Conservation (phyloP, 176 grass and related monocot genomes). For the Cenchrus fungigraminus region DNA sequence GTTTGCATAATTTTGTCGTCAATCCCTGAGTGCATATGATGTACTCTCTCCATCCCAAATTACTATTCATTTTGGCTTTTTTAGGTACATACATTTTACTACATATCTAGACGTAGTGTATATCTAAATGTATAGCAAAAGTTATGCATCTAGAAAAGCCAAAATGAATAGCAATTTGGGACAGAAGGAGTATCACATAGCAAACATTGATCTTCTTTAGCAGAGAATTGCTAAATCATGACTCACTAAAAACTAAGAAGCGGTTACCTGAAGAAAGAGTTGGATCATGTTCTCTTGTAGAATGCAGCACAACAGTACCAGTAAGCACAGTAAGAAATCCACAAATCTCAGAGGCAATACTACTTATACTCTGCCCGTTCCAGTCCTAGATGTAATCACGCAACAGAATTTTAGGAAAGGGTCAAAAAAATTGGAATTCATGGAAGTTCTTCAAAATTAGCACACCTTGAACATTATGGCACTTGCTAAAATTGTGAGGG, state of each 20-base stretch:
- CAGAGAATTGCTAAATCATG: neutral
- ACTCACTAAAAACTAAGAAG: constrained; percentile 11
- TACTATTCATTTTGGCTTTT: too few relatives aligned
- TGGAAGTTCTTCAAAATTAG: neutral
- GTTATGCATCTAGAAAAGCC: too few relatives aligned
- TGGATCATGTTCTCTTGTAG: constrained; percentile 88
- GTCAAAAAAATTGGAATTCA: neutral
- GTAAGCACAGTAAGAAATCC: constrained; percentile 91
- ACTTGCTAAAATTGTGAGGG: constrained; percentile 94
- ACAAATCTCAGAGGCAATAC: constrained; percentile 83
- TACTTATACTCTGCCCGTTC: constrained; percentile 91
- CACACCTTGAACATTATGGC: constrained; percentile 98
- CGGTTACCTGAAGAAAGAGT: constrained; percentile 67
- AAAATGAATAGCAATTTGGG: too few relatives aligned
- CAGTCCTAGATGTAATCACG: constrained; percentile 64
- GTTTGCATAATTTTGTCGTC: neutral
- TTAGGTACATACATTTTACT: too few relatives aligned
- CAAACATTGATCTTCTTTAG: neutral
- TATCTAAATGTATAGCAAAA: too few relatives aligned
- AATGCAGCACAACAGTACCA: constrained; percentile 83
- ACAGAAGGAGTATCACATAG: neutral
- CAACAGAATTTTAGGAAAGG: constrained; percentile 20
- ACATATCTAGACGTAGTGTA: too few relatives aligned
- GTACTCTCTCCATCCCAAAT: too few relatives aligned
- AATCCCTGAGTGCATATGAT: neutral